Evolutionary conservation across 1,284 basidiomycete genomes (phyloP).

Genomic region (Serendipita sp.): DNA sequence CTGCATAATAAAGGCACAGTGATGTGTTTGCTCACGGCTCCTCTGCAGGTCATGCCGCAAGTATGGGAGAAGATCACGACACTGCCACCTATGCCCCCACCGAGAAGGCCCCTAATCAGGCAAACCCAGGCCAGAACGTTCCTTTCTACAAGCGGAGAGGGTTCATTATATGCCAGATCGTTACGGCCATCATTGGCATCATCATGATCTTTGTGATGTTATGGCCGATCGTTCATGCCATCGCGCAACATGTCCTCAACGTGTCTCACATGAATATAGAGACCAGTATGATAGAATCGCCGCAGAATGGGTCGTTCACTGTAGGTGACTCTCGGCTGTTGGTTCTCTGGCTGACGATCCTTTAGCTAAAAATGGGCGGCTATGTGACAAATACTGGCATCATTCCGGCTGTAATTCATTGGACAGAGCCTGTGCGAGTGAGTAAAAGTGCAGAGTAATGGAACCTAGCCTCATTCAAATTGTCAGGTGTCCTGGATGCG

Average conservation of each 20-base stretch:
- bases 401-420: constrained; percentile 42
- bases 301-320: background rate
- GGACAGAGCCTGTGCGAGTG: constrained; percentile 38
- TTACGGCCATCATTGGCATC: constrained; percentile 34
- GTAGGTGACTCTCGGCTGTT: background rate
- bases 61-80: background rate
- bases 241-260: background rate
- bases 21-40: background rate
- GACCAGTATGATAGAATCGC: background rate
- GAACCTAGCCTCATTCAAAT: background rate
- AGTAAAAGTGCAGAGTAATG: constrained; percentile 8
- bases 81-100: background rate
- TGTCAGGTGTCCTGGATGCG: constrained; percentile 32
- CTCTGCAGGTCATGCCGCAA: background rate
- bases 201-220: constrained; percentile 47
- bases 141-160: constrained; percentile 28
- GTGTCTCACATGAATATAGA: background rate
- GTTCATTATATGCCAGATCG: constrained; percentile 32
- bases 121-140: constrained; percentile 1
- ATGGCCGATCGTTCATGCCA: constrained; percentile 28
- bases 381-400: constrained; percentile 32
- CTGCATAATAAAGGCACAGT: background rate
- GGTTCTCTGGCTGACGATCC: background rate
- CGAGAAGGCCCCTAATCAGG: background rate
- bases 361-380: constrained; percentile 4